phyloP scores from a whole-genome alignment of 148 eudicot species.

The Selenicereus undatus region DNA sequence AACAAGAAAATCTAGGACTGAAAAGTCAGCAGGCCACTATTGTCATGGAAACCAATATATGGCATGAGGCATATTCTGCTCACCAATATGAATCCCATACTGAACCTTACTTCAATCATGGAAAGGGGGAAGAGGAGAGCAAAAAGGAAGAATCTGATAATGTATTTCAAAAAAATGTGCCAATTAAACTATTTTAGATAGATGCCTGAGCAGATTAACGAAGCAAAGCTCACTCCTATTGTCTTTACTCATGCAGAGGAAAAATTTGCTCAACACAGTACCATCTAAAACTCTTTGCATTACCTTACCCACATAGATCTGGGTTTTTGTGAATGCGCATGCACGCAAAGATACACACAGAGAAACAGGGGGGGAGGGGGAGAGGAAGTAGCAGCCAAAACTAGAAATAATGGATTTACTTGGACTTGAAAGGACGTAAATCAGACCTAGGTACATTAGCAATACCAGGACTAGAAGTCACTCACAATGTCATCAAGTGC shows the following conservation, averaged over 20 bases:
- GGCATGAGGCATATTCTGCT: neutral
- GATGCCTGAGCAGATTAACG: too few relatives aligned
- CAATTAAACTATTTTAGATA: neutral
- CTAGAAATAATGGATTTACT: neutral
- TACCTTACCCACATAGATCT: neutral
- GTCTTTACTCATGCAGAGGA: conserved; percentile 1
- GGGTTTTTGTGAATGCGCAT: too few relatives aligned
- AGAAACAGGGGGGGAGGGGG: neutral
- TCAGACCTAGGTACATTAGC: neutral
- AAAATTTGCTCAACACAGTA: neutral
- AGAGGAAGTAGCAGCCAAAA: neutral
- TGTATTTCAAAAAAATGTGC: neutral
- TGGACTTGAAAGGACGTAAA: neutral
- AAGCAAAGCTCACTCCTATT: neutral
- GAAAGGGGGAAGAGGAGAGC: conserved; percentile 3
- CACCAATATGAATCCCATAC: neutral
- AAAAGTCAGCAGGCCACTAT: neutral
- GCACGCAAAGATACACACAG: neutral
- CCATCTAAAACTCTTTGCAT: neutral
- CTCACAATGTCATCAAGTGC: conserved; percentile 41
- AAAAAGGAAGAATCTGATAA: neutral
- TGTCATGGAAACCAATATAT: neutral
- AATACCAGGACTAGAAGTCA: conserved; percentile 34
- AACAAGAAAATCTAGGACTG: conserved; percentile 3
- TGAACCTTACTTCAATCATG: neutral